Conservation (phyloP, 2,329 filamentous ascomycete species). For the Domatiomyces catenatus region DNA sequence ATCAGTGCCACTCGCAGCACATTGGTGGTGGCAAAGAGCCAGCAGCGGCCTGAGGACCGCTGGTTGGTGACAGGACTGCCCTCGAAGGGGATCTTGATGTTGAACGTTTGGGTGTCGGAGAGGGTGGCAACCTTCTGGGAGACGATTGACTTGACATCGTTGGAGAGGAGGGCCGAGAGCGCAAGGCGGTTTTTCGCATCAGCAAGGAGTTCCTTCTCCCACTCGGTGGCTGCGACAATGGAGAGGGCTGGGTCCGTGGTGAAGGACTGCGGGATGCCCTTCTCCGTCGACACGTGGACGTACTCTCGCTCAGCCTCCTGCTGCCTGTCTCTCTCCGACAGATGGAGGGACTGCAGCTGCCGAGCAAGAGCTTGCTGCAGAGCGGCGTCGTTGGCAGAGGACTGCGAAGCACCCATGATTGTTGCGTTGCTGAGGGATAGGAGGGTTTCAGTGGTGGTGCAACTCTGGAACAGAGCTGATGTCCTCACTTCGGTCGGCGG, state of each 20-base stretch:
- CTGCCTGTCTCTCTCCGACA: slow-evolving; percentile 22
- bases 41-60: slow-evolving; percentile 66
- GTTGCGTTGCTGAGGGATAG: neutral
- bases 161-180: slow-evolving; percentile 53
- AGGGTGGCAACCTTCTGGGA: slow-evolving; percentile 47
- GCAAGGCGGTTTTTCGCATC: slow-evolving; percentile 61
- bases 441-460: neutral
- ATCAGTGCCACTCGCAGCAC: slow-evolving; percentile 80
- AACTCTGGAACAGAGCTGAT: neutral
- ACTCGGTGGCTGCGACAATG: slow-evolving; percentile 36
- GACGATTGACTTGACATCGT: slow-evolving; percentile 51
- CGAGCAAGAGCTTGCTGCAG: slow-evolving; percentile 24
- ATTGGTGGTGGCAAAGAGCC: slow-evolving; percentile 86
- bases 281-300: slow-evolving; percentile 36
- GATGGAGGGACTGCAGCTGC: slow-evolving; percentile 24
- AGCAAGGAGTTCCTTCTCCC: slow-evolving; percentile 47
- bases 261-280: slow-evolving; percentile 20
- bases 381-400: slow-evolving; percentile 16
- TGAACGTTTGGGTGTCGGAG: slow-evolving; percentile 65
- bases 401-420: slow-evolving; percentile 17
- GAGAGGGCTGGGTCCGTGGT: slow-evolving; percentile 29
- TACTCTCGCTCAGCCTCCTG: slow-evolving; percentile 35
- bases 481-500: neutral
- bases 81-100: slow-evolving; percentile 65
- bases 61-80: slow-evolving; percentile 76